Evolutionary conservation across 2,329 filamentous ascomycete species (phyloP), one percentile per base, ranked within the genome.

Genomic region (Pseudogymnoascus sp.): DNA sequence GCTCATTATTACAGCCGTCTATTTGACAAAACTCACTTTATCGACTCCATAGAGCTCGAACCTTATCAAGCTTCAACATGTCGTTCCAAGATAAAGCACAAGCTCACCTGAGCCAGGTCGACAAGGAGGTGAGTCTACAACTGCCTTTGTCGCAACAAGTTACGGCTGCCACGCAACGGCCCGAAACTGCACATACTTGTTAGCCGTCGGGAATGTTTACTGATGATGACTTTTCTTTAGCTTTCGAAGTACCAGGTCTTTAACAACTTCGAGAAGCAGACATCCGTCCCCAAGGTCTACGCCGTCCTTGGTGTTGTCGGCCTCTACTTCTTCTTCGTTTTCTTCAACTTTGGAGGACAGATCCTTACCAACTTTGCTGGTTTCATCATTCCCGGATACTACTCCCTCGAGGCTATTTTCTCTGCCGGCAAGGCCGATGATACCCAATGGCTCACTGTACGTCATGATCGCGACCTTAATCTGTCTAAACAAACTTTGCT

Each of bases 331-430:
- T 91, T 93, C 80, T 84, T 94, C 69, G 90, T 94, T 77, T 86
- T 94, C 79, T 91, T 95, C 82, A 95, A 95, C 83, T 88, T 94
- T 66, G 90, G 88, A 66, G 90, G 90, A 69, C 89, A 92, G 77
- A 88, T 94, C 72, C 80, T 95, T 68, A 91, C 90, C 77, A 95
- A 95, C 79, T 77, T 91, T 67, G 89, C 90, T 67, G 90, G 90
- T 64, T 94, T 94, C 74, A 77, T 89, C 69, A 82, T 95, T 65
- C 90, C 90, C 25, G 87, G 85, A 63, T 94, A 94, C 81, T 95
- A 93, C 77, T 93, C 90, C 35, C 78, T 94, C 61, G 78, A 83
- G 67, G 90, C 90, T 34, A 79, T 95, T 64, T 94, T 94, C 77
- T 87, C 81, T 62, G 70, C 79, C 61, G 78, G 73, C 77, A 91